phyloP scores from a whole-genome alignment of 768 basidiomycete species.

The Tricholoma furcatifolium region DNA sequence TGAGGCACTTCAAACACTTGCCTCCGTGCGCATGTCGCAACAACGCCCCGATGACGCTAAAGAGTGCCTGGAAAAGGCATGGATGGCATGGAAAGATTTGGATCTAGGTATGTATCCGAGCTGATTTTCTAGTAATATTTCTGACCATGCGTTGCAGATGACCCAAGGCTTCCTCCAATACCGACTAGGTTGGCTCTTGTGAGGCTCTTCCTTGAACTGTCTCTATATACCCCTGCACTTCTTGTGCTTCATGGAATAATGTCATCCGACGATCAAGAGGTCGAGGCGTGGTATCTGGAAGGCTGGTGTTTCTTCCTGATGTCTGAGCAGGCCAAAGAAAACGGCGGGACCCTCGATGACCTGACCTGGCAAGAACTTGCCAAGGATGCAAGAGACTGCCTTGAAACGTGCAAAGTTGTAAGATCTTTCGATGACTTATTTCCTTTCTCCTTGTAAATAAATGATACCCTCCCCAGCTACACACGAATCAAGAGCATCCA shows the following conservation, averaged over 20 bases:
- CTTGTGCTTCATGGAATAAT: conserved; percentile 77
- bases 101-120: conserved; percentile 38
- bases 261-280: conserved; percentile 78
- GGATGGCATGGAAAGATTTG: conserved; percentile 68
- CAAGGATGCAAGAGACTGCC: conserved; percentile 73
- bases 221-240: conserved; percentile 68
- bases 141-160: conserved; percentile 40
- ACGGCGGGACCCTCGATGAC: conserved; percentile 46
- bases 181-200: conserved; percentile 70
- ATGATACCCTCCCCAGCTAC: conserved; percentile 48
- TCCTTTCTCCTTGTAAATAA: conserved; percentile 5
- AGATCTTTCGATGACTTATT: conserved; percentile 22
- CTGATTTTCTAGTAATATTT: background rate
- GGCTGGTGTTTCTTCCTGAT: conserved; percentile 92
- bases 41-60: conserved; percentile 81
- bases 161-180: conserved; percentile 67
- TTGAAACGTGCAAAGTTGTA: conserved; percentile 82
- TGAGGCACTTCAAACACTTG: conserved; percentile 78
- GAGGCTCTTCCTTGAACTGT: conserved; percentile 80
- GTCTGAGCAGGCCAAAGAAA: conserved; percentile 68
- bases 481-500: conserved; percentile 67
- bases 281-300: conserved; percentile 93
- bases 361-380: conserved; percentile 77
- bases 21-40: conserved; percentile 89
- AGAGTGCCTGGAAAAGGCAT: conserved; percentile 63